A percentile compares a stretch with the other conserved stretches of the same genome.
Evolutionary conservation across 2,329 filamentous ascomycete species (phyloP).

Genomic region (Neofusicoccum sp.): DNA sequence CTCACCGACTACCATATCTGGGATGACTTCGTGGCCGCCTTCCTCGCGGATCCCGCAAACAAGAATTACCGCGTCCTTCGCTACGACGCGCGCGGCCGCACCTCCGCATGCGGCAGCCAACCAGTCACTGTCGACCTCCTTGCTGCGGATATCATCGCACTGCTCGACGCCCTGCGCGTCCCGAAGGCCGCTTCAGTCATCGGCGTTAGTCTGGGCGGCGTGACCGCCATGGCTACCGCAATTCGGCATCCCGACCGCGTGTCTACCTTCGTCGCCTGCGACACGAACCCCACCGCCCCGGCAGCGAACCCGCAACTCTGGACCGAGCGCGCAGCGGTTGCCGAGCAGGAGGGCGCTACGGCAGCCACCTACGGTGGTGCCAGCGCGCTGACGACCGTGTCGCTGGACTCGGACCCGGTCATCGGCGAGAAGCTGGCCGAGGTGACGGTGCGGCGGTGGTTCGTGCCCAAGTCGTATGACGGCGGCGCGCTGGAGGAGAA

Average conservation of each 20-base stretch:
- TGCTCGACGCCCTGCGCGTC: slow-evolving; percentile 70
- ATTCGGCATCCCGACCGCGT: slow-evolving; percentile 63
- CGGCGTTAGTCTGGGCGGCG: slow-evolving; percentile 79
- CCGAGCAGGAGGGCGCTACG: slow-evolving; percentile 53
- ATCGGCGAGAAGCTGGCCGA: slow-evolving; percentile 64
- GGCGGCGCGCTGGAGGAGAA: slow-evolving; percentile 46
- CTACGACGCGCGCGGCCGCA: slow-evolving; percentile 73
- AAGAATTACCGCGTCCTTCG: slow-evolving; percentile 71
- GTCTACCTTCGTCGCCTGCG: slow-evolving; percentile 66
- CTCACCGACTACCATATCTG: slow-evolving; percentile 78
- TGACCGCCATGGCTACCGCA: slow-evolving; percentile 71
- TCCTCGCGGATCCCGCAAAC: slow-evolving; percentile 54
- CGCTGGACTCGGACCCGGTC: slow-evolving; percentile 51
- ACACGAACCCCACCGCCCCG: slow-evolving; percentile 73
- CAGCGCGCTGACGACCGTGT: not conserved
- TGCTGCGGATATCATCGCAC: slow-evolving; percentile 62
- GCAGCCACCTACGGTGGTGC: slow-evolving; percentile 29
- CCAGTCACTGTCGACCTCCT: slow-evolving; percentile 61
- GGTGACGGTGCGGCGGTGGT: slow-evolving; percentile 74
- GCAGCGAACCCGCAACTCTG: slow-evolving; percentile 74
- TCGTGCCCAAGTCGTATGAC: slow-evolving; percentile 61
- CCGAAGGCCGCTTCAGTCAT: slow-evolving; percentile 64
- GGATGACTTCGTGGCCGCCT: slow-evolving; percentile 67
- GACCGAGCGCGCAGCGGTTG: slow-evolving; percentile 70
- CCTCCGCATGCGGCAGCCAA: slow-evolving; percentile 40